Percentiles rank a stretch among this genome's conserved stretches.
These are phyloP conservation scores for Phialophora verrucosa DNA, from an alignment of 2,329 filamentous ascomycete genomes.

Conservation along the genomic window DNA sequence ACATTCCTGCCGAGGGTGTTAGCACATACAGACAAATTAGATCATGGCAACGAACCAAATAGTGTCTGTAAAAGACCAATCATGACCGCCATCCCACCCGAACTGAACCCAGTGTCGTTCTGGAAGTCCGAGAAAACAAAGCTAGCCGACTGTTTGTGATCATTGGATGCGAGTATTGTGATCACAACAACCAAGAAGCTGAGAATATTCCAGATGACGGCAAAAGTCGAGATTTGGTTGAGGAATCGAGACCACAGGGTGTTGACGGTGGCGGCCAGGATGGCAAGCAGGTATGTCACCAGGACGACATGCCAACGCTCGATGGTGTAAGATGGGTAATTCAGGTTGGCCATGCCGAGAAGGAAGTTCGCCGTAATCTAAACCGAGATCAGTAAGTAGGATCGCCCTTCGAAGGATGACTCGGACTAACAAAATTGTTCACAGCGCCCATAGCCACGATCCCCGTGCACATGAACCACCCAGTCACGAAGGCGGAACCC, in stretches of 20 bases:
- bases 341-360: constrained; percentile 60
- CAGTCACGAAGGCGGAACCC: constrained; percentile 53
- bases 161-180: constrained; percentile 60
- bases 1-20: constrained; percentile 39
- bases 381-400: not conserved
- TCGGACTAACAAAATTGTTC: constrained; percentile 37
- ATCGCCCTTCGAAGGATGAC: not conserved
- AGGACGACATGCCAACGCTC: constrained; percentile 63
- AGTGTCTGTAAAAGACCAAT: constrained; percentile 59
- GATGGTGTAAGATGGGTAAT: constrained; percentile 58
- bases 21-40: not conserved
- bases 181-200: constrained; percentile 60
- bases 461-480: constrained; percentile 59
- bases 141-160: constrained; percentile 59
- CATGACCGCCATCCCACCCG: constrained; percentile 57
- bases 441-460: constrained; percentile 40
- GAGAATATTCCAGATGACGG: constrained; percentile 57
- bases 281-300: constrained; percentile 57
- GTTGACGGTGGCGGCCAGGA: constrained; percentile 55
- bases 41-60: constrained; percentile 35
- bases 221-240: constrained; percentile 53
- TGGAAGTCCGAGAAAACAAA: constrained; percentile 61
- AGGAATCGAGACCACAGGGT: constrained; percentile 58
- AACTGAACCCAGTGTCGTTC: constrained; percentile 61
- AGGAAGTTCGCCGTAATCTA: constrained; percentile 60